Conservation (phyloP, 164 flowering plant species). For the Tetracentron sinense region DNA sequence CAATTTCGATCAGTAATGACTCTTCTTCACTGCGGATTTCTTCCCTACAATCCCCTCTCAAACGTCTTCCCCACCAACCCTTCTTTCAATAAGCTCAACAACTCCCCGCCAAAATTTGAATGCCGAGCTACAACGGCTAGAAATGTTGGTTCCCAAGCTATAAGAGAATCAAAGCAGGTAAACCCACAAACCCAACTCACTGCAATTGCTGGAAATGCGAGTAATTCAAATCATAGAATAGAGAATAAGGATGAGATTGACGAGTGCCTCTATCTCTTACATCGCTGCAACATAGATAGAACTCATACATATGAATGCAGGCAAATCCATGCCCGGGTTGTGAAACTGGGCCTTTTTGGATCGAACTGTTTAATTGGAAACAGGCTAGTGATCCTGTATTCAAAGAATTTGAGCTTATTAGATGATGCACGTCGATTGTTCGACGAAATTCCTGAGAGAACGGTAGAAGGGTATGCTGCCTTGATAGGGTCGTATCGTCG, state of each 20-base stretch:
- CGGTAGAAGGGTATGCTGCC: slow-evolving; percentile 28
- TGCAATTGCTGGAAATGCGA: not conserved
- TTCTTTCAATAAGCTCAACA: slow-evolving; percentile 8
- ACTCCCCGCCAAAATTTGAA: slow-evolving; percentile 19
- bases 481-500: slow-evolving; percentile 37
- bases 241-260: slow-evolving; percentile 14
- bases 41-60: slow-evolving; percentile 10
- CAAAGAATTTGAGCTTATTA: slow-evolving; percentile 16
- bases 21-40: slow-evolving; percentile 4
- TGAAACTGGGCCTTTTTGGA: slow-evolving; percentile 27
- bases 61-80: slow-evolving; percentile 8
- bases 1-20: slow-evolving; percentile 17
- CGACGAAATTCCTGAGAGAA: slow-evolving; percentile 32
- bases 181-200: slow-evolving; percentile 14
- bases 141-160: slow-evolving; percentile 10
- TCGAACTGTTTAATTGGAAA: slow-evolving; percentile 20
- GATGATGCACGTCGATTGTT: slow-evolving; percentile 37
- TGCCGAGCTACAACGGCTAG: slow-evolving; percentile 19
- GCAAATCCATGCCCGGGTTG: slow-evolving; percentile 33
- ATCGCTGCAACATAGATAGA: not conserved
- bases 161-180: not conserved
- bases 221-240: not conserved
- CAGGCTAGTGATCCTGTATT: slow-evolving; percentile 25
- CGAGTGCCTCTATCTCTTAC: slow-evolving; percentile 21
- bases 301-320: slow-evolving; percentile 17